These are phyloP conservation scores for Umbellularia californica DNA, from an alignment of 164 flowering plant genomes.

Conservation along the genomic window DNA sequence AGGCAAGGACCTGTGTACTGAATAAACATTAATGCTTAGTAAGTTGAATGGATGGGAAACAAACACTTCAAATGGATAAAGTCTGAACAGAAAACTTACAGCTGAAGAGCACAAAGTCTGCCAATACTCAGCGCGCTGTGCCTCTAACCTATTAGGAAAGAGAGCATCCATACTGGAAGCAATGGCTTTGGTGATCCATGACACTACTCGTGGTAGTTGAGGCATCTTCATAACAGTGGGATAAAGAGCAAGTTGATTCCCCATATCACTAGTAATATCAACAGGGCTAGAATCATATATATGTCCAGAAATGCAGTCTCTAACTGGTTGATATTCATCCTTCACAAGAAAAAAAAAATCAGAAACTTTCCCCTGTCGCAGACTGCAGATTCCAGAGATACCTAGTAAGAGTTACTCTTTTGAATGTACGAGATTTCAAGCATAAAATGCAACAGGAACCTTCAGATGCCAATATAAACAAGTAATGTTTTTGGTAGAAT, in stretches of 20 bases:
- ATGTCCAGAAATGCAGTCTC: slow-evolving; percentile 66
- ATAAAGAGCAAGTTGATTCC: slow-evolving; percentile 64
- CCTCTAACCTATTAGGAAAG: slow-evolving; percentile 71
- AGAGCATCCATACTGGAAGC: slow-evolving; percentile 72
- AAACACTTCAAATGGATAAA: slow-evolving; percentile 1
- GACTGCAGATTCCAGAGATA: neutral
- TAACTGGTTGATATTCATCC: slow-evolving; percentile 67
- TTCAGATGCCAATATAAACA: neutral
- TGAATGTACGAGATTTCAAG: neutral
- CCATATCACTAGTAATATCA: slow-evolving; percentile 85
- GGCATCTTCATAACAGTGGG: slow-evolving; percentile 60
- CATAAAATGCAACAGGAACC: neutral
- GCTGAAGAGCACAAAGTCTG: slow-evolving; percentile 80
- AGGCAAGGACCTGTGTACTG: slow-evolving; percentile 83
- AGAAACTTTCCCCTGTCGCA: neutral
- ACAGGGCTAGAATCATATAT: slow-evolving; percentile 90
- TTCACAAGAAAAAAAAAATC: slow-evolving; percentile 26
- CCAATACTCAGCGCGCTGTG: slow-evolving; percentile 97
- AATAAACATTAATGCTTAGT: slow-evolving; percentile 13
- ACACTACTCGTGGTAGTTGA: slow-evolving; percentile 55
- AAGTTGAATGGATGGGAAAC: slow-evolving; percentile 6
- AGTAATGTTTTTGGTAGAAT: too few relatives aligned
- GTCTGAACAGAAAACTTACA: slow-evolving; percentile 40
- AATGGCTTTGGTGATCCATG: slow-evolving; percentile 71
- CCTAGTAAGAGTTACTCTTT: neutral